Evolutionary conservation across 371 early-diverging fungal genomes (phyloP), one percentile per base, ranked within the genome.

Genomic region (Apophysomyces sp.): DNA sequence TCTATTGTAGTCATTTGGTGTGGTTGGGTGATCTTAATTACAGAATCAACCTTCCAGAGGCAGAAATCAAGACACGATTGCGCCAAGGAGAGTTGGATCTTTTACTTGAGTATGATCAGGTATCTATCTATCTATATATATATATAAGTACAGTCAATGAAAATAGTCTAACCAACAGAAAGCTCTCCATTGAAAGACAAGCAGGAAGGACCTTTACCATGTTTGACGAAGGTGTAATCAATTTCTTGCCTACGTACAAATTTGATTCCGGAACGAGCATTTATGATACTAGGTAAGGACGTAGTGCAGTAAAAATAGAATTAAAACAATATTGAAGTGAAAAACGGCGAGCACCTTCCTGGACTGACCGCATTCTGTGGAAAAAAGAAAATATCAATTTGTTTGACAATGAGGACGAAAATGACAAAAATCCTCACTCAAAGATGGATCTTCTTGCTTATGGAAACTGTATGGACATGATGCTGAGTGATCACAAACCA

Each of bases 11-110:
- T 61, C 86, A 91, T 66, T 66, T 97, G 27, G 74, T 98, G 49
- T 98, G 96, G 94, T 67, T 94, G 31, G 98, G 98, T 13, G 98
- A 98, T 69, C 73, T 98, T 62, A 98, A 98, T 64, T 97, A 97
- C 72, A 86, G 98, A 4, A 77, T 98, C 26, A 83, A 83, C 2
- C 60, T 95, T 0, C 73, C 83, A 3, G 83, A 85, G 29, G 75
- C 81, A 7, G 80, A 86, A 28, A 76, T 92, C 54, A 80, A 78
- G 53, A 66, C 72, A 8, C 69, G 81, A 5, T 49, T 94, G 8
- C 74, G 71, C 32, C 74, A 82, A n/a, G 78, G 80, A 2, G 68
- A 88, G 44, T 68, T 82, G 18, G 80, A 81, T 24, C 29, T 72
- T 0, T 66, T 92, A 31, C 60, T 87, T 16, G 87, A 84, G 15